Base-by-base conservation (phyloP, 225 moss, liverwort and hornwort species). In the Anthoceros angustus region DNA sequence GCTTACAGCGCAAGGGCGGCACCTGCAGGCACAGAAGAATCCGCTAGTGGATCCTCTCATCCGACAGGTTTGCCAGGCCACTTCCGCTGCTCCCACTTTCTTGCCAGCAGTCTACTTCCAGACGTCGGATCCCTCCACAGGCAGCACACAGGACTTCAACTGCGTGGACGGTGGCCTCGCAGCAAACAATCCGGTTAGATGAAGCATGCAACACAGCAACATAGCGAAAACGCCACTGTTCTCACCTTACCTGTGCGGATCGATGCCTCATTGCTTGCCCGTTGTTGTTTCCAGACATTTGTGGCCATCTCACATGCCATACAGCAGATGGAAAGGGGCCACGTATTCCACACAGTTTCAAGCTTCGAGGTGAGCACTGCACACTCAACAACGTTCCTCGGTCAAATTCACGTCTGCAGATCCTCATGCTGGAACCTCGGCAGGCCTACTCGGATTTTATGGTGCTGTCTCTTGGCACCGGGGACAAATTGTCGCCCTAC, bases 21-120 rank as follows among this genome's bases (percentile, higher is more conserved):
- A 12, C 46, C 5, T 48, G 2, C 75, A 85, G 85, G 85, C 83
- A 16, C 72, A 72, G 74, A 66, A 68, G 18, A 72, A 83, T 61
- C 66, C 62, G 39, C 85, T 80, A 61, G 82, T 79, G 60, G 79
- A 88, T 40, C 76, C 74, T 39, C 75, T 75, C 11, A 62, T 83
- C 65, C 70, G 25, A 49, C 71, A 77, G 32, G 85, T 77, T 39
- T 88, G 87, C 55, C 81, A 78, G 42, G 71, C 83, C 40, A 85
- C 87, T 3, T 72, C 80, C 25, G 87, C 87, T 69, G 85, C 85
- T 41, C 87, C 85, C 45, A 88, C 87, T 12, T 88, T 70, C 73
- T 79, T 88, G 62, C 70, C 83, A 1, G 80, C 85, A 48, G 80
- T 77, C 39, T 63, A 70, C 55, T 88, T 88, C 65, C 72, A 68